phyloP scores from a whole-genome alignment of 768 basidiomycete genomes.

The Amanita brunnescens region DNA sequence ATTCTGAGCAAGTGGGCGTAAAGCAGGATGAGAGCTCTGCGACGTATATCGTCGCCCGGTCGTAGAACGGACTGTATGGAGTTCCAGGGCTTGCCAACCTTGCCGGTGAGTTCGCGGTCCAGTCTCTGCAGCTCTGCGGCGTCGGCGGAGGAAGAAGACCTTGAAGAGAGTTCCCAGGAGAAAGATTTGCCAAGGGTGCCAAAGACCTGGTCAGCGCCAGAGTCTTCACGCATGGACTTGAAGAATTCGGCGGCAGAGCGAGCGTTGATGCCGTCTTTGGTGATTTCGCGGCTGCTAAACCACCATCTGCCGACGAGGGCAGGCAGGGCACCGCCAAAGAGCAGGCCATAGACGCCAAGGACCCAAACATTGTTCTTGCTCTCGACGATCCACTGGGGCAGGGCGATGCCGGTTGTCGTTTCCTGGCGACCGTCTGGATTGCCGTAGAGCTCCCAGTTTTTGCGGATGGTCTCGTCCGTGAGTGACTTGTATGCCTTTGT shows the following conservation, averaged over 20 bases:
- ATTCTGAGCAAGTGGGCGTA: conserved; percentile 81
- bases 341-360: conserved; percentile 73
- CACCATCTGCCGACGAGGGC: conserved; percentile 92
- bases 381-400: conserved; percentile 91
- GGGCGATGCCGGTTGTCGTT: conserved; percentile 87
- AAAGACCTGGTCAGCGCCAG: conserved; percentile 63
- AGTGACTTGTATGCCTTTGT: conserved; percentile 97
- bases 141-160: conserved; percentile 21
- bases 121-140: conserved; percentile 30
- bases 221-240: conserved; percentile 76
- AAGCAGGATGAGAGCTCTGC: conserved; percentile 61
- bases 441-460: conserved; percentile 83
- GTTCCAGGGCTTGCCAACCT: conserved; percentile 46
- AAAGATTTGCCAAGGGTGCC: conserved; percentile 60
- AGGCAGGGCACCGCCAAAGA: conserved; percentile 86
- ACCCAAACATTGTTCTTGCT: conserved; percentile 89
- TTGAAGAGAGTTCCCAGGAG: conserved; percentile 40
- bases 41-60: conserved; percentile 30
- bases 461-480: conserved; percentile 86
- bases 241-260: conserved; percentile 82
- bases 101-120: conserved; percentile 40
- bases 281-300: conserved; percentile 85
- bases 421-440: conserved; percentile 98
- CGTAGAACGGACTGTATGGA: conserved; percentile 28
- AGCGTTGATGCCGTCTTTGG: conserved; percentile 85